Evolutionary conservation across 2,329 filamentous ascomycete species (phyloP), one percentile per base, ranked within the genome.

Genomic region (Venturia aucupariae): DNA sequence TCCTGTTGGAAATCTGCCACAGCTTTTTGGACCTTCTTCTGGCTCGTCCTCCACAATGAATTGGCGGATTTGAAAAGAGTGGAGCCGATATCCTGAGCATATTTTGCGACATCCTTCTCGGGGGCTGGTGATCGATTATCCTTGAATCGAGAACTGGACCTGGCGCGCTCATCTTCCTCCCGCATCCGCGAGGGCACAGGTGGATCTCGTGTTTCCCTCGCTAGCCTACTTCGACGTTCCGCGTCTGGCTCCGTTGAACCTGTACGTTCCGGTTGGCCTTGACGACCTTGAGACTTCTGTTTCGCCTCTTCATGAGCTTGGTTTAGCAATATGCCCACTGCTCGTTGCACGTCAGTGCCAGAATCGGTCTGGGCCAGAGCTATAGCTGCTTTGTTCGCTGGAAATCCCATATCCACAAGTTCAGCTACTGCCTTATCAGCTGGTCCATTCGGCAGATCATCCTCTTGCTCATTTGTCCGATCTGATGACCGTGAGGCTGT

Each of bases 361-460:
- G 86, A 87, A 4, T 90, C 88, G 39, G 90, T 96, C 70, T 91
- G 88, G 13, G 86, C 86, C 48, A 99, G 77, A 5, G 92, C 94
- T 67, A 88, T 82, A 63, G 84, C 83, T n/a, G 94, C 89, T 71
- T 92, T 91, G 65, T 96, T 90, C 0, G 86, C 83, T 0, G 90
- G 86, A 70, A 99, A 99, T 0, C 94, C 94, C 85, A 97, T 97
- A 69, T 97, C 93, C 3, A 97, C 86, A 32, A 99, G 79, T 73
- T 97, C 91, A 11, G 90, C 90, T 32, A 97, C 84, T 11, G 92
- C 90, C 68, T 84, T 85, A 71, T 96, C 91, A 65, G 88, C 86
- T 0, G 84, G 85, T 69, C 78, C 78, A 2, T 70, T 70, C 2
- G 74, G 71, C 38, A 54, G 46, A 32, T 67, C 67, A 64, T 57